Base-by-base conservation (phyloP, 495 filamentous ascomycete species). In the Xylaria cubensis region DNA sequence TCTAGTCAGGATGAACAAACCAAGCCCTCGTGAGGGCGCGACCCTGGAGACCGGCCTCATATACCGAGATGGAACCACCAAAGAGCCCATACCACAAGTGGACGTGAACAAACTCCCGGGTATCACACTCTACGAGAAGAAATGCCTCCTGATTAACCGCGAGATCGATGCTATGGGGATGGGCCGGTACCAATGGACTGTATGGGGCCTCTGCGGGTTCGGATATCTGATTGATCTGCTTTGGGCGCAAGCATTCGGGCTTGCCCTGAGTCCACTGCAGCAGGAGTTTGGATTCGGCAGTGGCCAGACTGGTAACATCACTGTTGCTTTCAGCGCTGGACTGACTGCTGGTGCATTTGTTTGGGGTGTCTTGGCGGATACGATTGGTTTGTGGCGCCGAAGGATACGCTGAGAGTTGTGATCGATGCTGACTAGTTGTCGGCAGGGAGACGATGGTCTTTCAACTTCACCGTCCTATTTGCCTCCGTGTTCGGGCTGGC, bases 171-270 rank as follows among this genome's bases (percentile, higher is more conserved):
- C 75, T 36, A 78, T 85, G 42, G 85, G 85, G 36, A 86, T 87
- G 82, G 86, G 86, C 10, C 80, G 78, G 53, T 87, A 88, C 67
- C 86, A 88, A 71, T 82, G 78, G 79, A 80, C 76, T 58, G 82
- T 85, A 48, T 87, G 84, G 80, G 70, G 77, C 21, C 76, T 87
- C 8, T 86, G 84, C 67, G 86, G 85, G 15, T 82, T 88, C 64
- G 86, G 86, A 17, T 88, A 86, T 73, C 74, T 88, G 46, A 75
- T 87, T 15, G 86, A 88, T 67, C 74, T 87, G 56, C 77, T 85
- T 5, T 88, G 84, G 78, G 84, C 84, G 8, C 82, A 86, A 73
- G 84, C 82, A 21, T 85, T 87, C 76, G 85, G 84, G 7, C 73
- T 87, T 17, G 83, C 85, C 10, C 75, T 82, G 62, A 81, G 78